These are phyloP conservation scores for Arachnopeziza araneosa DNA, from an alignment of 2,329 filamentous ascomycete genomes.

Conservation along the genomic window DNA sequence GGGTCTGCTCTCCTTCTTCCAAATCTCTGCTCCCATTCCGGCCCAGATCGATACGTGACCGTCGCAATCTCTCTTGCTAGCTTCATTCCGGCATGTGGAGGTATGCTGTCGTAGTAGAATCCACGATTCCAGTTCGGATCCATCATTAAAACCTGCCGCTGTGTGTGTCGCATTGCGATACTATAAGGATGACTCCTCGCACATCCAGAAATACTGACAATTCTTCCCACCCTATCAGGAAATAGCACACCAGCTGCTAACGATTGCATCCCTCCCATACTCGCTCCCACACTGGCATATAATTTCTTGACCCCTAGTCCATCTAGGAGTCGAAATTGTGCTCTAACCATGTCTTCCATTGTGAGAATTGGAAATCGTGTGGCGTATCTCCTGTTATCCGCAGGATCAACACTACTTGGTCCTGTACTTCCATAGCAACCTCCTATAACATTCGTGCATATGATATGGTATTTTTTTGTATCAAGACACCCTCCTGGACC, in stretches of 20 bases:
- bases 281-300: slow-evolving; percentile 89
- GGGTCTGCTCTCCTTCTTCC: slow-evolving; percentile 81
- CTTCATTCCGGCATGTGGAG: slow-evolving; percentile 96
- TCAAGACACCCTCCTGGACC: slow-evolving; percentile 80
- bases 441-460: slow-evolving; percentile 95
- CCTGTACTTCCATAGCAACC: slow-evolving; percentile 96
- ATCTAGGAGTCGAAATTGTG: slow-evolving; percentile 87
- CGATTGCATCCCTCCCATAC: slow-evolving; percentile 98
- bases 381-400: slow-evolving; percentile 81
- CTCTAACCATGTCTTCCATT: slow-evolving; percentile 95
- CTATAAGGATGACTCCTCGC: slow-evolving; percentile 94
- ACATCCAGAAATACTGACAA: slow-evolving; percentile 89
- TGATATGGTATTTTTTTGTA: slow-evolving; percentile 85
- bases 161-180: slow-evolving; percentile 97
- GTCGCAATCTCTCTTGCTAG: slow-evolving; percentile 95
- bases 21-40: slow-evolving; percentile 96
- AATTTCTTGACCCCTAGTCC: slow-evolving; percentile 68
- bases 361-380: slow-evolving; percentile 95
- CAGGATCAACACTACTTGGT: slow-evolving; percentile 77
- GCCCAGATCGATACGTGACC: slow-evolving; percentile 92
- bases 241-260: slow-evolving; percentile 82
- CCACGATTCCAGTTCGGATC: slow-evolving; percentile 95
- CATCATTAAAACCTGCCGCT: slow-evolving; percentile 98
- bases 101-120: slow-evolving; percentile 84
- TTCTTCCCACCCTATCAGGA: slow-evolving; percentile 70